A percentile compares a stretch with the other conserved stretches of the same genome.
These are phyloP conservation scores for Geosiphon pyriformis DNA, from an alignment of 192 early-diverging fungal genomes.

Conservation along the genomic window DNA sequence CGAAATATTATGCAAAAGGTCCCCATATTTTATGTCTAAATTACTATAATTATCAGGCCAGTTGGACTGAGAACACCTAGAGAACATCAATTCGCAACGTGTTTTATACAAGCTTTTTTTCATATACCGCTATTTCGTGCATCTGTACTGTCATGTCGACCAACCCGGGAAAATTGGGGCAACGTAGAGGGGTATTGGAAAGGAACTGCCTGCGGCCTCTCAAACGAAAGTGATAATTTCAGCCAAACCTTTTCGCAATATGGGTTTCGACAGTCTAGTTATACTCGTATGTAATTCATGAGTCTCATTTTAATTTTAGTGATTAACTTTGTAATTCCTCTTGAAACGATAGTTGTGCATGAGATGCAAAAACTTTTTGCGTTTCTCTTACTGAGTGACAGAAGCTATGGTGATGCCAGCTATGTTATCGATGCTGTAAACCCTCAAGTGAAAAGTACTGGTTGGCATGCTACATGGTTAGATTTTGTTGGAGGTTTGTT, in stretches of 20 bases:
- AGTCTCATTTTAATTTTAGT: neutral
- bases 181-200: constrained; percentile 32
- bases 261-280: neutral
- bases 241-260: neutral
- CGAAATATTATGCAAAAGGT: neutral
- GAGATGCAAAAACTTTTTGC: constrained; percentile 45
- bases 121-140: constrained; percentile 34
- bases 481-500: neutral
- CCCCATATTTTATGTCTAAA: no score
- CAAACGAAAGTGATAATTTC: neutral
- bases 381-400: constrained; percentile 29
- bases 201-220: constrained; percentile 24
- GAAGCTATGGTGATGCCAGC: constrained; percentile 28
- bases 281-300: neutral
- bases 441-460: neutral
- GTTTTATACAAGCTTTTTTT: constrained; percentile 38
- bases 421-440: constrained; percentile 28
- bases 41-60: constrained; percentile 24
- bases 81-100: constrained; percentile 26
- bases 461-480: neutral
- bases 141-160: constrained; percentile 30
- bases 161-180: constrained; percentile 34
- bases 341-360: constrained; percentile 25
- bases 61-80: constrained; percentile 29
- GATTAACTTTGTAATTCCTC: constrained; percentile 1